Conservation (phyloP, 75 land plant species). For the Larix kaempferi region DNA sequence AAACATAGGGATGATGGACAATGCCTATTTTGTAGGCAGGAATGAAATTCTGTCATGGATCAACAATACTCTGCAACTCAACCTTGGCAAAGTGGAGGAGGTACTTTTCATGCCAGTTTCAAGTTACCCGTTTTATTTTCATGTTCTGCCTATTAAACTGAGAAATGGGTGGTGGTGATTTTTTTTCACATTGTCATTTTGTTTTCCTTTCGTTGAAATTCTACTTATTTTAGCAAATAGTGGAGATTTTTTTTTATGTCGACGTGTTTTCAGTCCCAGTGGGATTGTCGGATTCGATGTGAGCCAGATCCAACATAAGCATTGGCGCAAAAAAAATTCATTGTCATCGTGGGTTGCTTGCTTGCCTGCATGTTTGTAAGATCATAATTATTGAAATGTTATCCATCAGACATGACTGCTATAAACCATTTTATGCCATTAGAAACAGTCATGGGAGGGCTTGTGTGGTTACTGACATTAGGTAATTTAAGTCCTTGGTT, state of each 20-base stretch:
- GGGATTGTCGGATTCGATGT: neutral
- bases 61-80: conserved; percentile 87
- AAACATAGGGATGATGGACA: conserved; percentile 96
- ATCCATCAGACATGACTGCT: neutral
- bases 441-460: neutral
- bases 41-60: conserved; percentile 90
- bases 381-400: neutral
- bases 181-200: neutral
- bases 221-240: too few relatives aligned
- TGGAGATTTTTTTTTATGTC: neutral
- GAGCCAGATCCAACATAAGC: neutral
- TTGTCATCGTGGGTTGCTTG: neutral
- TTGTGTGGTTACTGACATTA: neutral
- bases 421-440: neutral
- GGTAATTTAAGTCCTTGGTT: neutral
- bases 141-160: neutral
- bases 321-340: neutral
- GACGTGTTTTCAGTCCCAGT: neutral
- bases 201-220: too few relatives aligned
- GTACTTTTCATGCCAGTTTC: conserved; percentile 18
- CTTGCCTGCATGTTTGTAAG: neutral
- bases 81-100: conserved; percentile 90
- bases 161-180: conserved; percentile 1
- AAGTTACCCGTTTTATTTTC: neutral
- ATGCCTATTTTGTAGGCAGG: conserved; percentile 92